Percentiles rank a stretch among this genome's conserved stretches.
Evolutionary conservation across 352 stramenopile species (phyloP).

Genomic region (Thalassiosira oceanica): DNA sequence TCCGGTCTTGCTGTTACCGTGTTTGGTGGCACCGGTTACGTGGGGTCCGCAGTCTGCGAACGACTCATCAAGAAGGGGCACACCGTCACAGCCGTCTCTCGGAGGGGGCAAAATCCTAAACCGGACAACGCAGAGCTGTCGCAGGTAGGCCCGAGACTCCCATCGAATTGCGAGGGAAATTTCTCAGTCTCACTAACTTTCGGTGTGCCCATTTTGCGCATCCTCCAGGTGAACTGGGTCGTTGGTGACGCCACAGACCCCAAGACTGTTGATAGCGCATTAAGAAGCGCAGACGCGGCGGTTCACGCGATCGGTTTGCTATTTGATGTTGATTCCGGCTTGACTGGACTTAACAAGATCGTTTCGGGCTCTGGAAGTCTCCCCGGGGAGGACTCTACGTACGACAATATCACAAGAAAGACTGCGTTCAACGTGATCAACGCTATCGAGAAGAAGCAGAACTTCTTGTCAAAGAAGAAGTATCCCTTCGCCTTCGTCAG

Average conservation of each 20-base stretch:
- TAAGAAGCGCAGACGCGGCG: conserved; percentile 46
- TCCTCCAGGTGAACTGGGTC: conserved; percentile 42
- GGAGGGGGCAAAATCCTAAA: conserved; percentile 44
- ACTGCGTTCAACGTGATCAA: conserved; percentile 79
- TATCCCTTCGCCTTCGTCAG: conserved; percentile 75
- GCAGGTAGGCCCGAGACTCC: too few relatives aligned
- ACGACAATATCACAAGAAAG: conserved; percentile 73
- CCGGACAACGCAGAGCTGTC: conserved; percentile 37
- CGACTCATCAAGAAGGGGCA: conserved; percentile 44
- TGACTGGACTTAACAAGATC: conserved; percentile 65
- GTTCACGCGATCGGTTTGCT: conserved; percentile 62
- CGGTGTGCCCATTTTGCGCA: not conserved
- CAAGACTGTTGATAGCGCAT: conserved; percentile 30
- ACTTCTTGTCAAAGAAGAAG: conserved; percentile 11
- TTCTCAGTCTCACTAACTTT: not conserved
- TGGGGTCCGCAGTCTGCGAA: conserved; percentile 52
- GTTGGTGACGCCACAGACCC: conserved; percentile 48
- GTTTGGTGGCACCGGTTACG: conserved; percentile 54
- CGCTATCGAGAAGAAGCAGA: conserved; percentile 48
- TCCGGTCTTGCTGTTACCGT: too few relatives aligned
- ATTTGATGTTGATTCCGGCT: conserved; percentile 72
- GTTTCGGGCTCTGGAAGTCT: conserved; percentile 68
- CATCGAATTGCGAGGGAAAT: too few relatives aligned
- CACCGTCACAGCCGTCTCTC: conserved; percentile 40
- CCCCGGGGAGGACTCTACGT: conserved; percentile 59